Evolutionary conservation across 306 rosid species (phyloP).

Genomic region (Erythrophleum fordii): DNA sequence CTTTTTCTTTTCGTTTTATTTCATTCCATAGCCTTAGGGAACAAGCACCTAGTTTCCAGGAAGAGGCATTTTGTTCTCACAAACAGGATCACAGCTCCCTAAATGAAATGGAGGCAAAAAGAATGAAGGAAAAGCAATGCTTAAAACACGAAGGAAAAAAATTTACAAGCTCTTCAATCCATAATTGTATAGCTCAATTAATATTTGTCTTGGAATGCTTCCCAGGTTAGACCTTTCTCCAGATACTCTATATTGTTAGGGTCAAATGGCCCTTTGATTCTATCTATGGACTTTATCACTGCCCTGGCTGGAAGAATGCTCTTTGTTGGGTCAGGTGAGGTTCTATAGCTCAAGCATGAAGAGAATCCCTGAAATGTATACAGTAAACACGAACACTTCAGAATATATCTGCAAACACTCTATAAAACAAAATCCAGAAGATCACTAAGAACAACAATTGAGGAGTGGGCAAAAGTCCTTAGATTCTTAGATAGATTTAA

Average conservation of each 20-base stretch:
- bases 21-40: no score
- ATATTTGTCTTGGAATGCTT: conserved; percentile 56
- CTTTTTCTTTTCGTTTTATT: no score
- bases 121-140: neutral
- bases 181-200: neutral
- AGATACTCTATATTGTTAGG: conserved; percentile 75
- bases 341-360: conserved; percentile 71
- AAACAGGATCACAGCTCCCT: neutral
- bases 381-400: neutral
- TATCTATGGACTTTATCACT: conserved; percentile 66
- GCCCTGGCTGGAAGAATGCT: conserved; percentile 82
- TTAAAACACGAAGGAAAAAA: neutral
- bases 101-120: neutral
- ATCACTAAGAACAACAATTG: neutral
- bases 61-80: no score
- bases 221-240: conserved; percentile 68
- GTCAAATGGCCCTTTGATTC: conserved; percentile 85
- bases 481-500: no score
- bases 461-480: neutral
- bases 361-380: conserved; percentile 76
- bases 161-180: neutral
- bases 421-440: neutral
- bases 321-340: conserved; percentile 79
- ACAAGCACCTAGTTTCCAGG: no score
- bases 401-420: neutral